Base-by-base conservation (phyloP, 139 green algal species). In the Chlorella vulgaris region DNA sequence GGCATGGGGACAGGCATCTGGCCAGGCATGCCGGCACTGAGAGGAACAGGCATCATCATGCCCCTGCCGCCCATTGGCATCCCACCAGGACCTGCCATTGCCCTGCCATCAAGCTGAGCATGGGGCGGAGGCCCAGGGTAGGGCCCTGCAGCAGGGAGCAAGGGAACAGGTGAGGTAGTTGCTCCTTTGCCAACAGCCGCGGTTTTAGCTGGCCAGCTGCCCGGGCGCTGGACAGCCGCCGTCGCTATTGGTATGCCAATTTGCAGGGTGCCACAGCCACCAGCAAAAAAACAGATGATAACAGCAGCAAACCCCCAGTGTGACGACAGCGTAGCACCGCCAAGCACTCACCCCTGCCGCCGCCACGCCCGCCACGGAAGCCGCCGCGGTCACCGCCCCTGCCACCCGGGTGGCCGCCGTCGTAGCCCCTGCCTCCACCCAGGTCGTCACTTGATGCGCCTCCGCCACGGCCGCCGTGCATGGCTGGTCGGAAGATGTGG, bases 401-500 rank as follows among this genome's bases (percentile, higher is more conserved):
- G 67, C 69, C 69, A 26, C 76, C 39, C 1, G 36, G 33, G 15
- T 43, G 35, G 22, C 69, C 43, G 21, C 69, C 60, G 58, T 53
- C 69, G 13, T 35, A 51, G 53, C 74, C 47, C 21, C 66, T 66
- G 19, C 58, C 53, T 38, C 76, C 55, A 35, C 43, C 58, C 15
- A 21, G n/a, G 35, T 50, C 74, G 66, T 67, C 74, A 33, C 60
- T 29, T 40, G 18, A 28, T 35, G 62, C 60, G 47, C 75, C 31
- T 26, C 7, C n/a, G 47, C 53, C 19, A 68, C 81, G 51, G 13
- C 21, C 61, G 47, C 55, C 50, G 50, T 53, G 60, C 29, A 18
- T 4, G 2, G 55, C 47, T n/a, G 65, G 38, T n/a, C 31, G 60
- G 80, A 85, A 80, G 76, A 81, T 77, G 31, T 68, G 29, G 19